A percentile compares a stretch with the other conserved stretches of the same genome.
These are phyloP conservation scores for Parachaetomium inaequale DNA, from an alignment of 495 filamentous ascomycete species.

Conservation along the genomic window DNA sequence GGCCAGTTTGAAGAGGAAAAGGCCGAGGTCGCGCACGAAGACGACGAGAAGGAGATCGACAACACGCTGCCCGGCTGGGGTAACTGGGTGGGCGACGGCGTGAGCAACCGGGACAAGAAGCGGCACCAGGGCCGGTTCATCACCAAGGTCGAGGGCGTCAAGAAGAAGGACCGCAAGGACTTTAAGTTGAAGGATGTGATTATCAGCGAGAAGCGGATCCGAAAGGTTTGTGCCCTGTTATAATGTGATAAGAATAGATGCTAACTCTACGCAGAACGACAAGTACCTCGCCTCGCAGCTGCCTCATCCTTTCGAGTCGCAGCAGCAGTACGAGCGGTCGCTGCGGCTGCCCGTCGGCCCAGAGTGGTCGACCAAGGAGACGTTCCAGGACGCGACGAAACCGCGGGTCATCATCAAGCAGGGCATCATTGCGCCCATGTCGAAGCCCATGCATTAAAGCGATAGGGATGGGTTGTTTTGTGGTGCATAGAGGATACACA, in stretches of 20 bases:
- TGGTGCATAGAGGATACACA: conserved; percentile 14
- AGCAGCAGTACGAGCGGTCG: conserved; percentile 85
- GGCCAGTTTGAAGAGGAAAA: conserved; percentile 82
- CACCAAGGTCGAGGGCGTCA: conserved; percentile 72
- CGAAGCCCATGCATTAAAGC: conserved; percentile 61
- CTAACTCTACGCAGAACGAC: conserved; percentile 63
- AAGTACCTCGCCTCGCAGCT: conserved; percentile 80
- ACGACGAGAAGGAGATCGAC: conserved; percentile 81
- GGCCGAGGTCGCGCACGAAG: conserved; percentile 62
- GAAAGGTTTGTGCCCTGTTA: conserved; percentile 62
- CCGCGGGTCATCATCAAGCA: conserved; percentile 89
- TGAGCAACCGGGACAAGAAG: conserved; percentile 60
- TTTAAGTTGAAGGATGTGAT: conserved; percentile 77
- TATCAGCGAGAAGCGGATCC: conserved; percentile 84
- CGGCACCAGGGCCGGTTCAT: conserved; percentile 57
- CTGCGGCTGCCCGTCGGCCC: conserved; percentile 84
- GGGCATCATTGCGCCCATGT: conserved; percentile 85
- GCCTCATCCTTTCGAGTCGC: conserved; percentile 82
- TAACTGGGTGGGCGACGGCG: conserved; percentile 74
- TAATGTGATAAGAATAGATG: neutral
- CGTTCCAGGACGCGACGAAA: conserved; percentile 85
- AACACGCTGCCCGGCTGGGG: conserved; percentile 92
- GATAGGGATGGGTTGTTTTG: neutral
- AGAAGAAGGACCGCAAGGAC: conserved; percentile 73
- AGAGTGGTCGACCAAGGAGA: conserved; percentile 92